phyloP scores from a whole-genome alignment of 2,329 filamentous ascomycete genomes.

The Whalleya microplaca region DNA sequence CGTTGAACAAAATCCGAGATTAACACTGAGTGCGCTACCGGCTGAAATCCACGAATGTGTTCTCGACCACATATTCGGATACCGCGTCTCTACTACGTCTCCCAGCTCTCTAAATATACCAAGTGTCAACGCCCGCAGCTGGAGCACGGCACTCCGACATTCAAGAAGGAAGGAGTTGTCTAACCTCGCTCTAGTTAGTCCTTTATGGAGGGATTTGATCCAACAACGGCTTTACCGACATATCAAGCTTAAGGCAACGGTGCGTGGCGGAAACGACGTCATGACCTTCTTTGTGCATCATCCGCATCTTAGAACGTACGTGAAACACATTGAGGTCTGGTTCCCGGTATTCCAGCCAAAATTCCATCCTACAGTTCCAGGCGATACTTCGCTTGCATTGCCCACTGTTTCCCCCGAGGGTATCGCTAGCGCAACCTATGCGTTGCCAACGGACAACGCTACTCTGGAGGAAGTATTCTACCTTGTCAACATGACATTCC shows the following conservation, averaged over 20 bases:
- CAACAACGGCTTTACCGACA: constrained; percentile 76
- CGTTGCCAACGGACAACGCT: constrained; percentile 66
- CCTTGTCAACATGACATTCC: constrained; percentile 63
- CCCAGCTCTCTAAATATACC: constrained; percentile 58
- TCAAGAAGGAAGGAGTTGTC: constrained; percentile 70
- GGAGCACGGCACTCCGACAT: constrained; percentile 68
- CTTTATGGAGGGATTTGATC: constrained; percentile 67
- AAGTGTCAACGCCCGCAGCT: constrained; percentile 57
- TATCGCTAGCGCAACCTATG: constrained; percentile 61
- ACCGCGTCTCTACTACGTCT: constrained; percentile 64
- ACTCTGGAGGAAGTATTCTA: constrained; percentile 71
- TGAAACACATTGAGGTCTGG: constrained; percentile 77
- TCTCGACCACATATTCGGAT: constrained; percentile 72
- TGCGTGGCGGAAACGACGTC: constrained; percentile 63
- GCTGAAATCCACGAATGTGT: constrained; percentile 74
- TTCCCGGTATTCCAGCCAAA: constrained; percentile 73
- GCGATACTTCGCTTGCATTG: constrained; percentile 48
- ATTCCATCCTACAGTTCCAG: constrained; percentile 47
- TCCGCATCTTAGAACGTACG: constrained; percentile 63
- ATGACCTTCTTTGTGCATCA: constrained; percentile 62
- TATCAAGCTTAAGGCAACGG: constrained; percentile 74
- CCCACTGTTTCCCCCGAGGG: constrained; percentile 60
- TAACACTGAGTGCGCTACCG: constrained; percentile 60
- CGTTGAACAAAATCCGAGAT: constrained; percentile 33
- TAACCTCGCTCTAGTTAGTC: constrained; percentile 64